Percentiles rank a stretch among this genome's conserved stretches.
These are phyloP conservation scores for Aegle marmelos DNA, from an alignment of 345 rosid genomes.

Conservation along the genomic window DNA sequence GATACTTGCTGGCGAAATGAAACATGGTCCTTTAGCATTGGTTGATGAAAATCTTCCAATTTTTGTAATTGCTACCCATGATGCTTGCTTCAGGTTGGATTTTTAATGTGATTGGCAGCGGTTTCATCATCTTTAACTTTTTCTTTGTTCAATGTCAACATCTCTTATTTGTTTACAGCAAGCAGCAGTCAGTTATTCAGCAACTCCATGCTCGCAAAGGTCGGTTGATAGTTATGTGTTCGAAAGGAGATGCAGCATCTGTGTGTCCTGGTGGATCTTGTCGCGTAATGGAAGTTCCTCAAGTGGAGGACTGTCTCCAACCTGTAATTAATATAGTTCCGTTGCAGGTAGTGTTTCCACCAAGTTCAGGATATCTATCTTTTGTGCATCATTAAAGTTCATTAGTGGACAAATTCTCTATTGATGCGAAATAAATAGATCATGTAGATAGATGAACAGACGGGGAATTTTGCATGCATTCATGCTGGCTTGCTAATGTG, in stretches of 20 bases:
- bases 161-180: slow-evolving; percentile 41
- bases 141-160: slow-evolving; percentile 11
- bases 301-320: slow-evolving; percentile 91
- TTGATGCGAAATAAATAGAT: background rate
- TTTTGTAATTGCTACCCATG: slow-evolving; percentile 83
- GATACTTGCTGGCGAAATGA: slow-evolving; percentile 98
- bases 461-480: background rate
- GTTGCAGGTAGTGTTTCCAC: slow-evolving; percentile 54
- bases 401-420: background rate
- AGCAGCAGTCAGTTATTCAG: slow-evolving; percentile 91
- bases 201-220: slow-evolving; percentile 94
- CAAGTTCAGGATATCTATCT: background rate
- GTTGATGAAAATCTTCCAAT: slow-evolving; percentile 91
- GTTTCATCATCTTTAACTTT: background rate
- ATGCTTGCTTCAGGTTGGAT: slow-evolving; percentile 77
- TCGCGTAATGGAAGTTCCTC: slow-evolving; percentile 82
- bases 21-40: slow-evolving; percentile 94
- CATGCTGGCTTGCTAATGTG: background rate
- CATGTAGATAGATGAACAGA: background rate
- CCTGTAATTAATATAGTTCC: slow-evolving; percentile 85
- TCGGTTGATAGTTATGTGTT: slow-evolving; percentile 73
- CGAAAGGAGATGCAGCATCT: slow-evolving; percentile 77
- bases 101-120: background rate
- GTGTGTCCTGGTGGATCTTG: slow-evolving; percentile 71
- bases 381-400: background rate